A percentile compares a stretch with the other conserved stretches of the same genome.
Evolutionary conservation across 169 alveolate genomes (phyloP).

Genomic region (Ophryocystis elektroscirrha): DNA sequence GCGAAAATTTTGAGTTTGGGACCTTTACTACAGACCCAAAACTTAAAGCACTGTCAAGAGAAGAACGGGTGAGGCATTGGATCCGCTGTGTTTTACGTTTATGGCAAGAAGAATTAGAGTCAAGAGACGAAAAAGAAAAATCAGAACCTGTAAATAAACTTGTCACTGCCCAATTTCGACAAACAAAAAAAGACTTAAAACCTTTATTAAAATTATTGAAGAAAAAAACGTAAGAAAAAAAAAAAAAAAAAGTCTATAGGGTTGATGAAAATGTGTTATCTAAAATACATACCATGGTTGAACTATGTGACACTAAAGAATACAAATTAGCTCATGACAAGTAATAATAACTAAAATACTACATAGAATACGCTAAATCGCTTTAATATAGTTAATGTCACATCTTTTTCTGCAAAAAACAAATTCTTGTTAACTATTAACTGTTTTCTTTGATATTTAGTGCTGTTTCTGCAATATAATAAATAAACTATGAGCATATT

Average conservation of each 20-base stretch:
- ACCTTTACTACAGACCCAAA: too few species aligned
- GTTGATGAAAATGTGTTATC: too few species aligned
- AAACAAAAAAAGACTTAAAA: constrained; percentile 13
- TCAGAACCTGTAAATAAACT: constrained; percentile 3
- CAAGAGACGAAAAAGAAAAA: constrained; percentile 15
- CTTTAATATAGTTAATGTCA: too few species aligned
- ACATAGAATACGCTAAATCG: too few species aligned
- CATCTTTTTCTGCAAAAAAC: too few species aligned
- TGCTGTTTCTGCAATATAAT: too few species aligned
- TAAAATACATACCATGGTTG: constrained; percentile 9
- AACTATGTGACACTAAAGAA: constrained; percentile 30
- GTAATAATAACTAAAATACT: too few species aligned
- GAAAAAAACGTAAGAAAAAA: constrained; percentile 1
- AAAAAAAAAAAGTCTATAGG: too few species aligned
- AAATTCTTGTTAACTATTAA: too few species aligned
- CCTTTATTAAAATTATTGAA: constrained; percentile 4
- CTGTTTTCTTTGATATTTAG: too few species aligned
- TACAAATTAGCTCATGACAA: constrained; percentile 26
- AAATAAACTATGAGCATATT: too few species aligned
- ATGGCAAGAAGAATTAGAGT: constrained; percentile 17
- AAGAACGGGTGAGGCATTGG: constrained; percentile 6
- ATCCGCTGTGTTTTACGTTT: constrained; percentile 2
- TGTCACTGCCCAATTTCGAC: constrained; percentile 7
- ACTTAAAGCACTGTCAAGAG: too few species aligned
- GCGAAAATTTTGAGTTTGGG: constrained; percentile 1